Percentiles rank a stretch among this genome's conserved stretches.
phyloP scores from a whole-genome alignment of 139 green algal species.

The Picochlorum sp. region DNA sequence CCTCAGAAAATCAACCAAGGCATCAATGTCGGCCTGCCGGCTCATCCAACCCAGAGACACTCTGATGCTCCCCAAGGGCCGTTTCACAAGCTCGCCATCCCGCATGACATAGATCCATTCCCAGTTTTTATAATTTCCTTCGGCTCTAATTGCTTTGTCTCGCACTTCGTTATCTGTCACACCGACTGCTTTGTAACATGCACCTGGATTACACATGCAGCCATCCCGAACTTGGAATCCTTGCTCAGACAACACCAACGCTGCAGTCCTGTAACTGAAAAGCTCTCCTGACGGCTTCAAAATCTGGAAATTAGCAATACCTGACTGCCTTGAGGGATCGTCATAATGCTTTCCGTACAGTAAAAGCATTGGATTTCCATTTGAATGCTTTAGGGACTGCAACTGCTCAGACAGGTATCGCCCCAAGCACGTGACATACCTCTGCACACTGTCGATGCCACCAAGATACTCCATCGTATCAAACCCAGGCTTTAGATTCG shows the following conservation, averaged over 20 bases:
- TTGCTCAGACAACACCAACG: slow-evolving; percentile 52
- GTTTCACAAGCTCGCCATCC: slow-evolving; percentile 17
- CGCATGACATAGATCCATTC: slow-evolving; percentile 68
- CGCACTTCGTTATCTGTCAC: slow-evolving; percentile 12
- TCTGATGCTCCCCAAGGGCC: slow-evolving; percentile 59
- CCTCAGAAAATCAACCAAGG: slow-evolving; percentile 15
- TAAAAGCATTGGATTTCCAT: slow-evolving; percentile 34
- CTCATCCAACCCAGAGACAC: slow-evolving; percentile 72
- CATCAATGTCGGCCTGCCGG: slow-evolving; percentile 53
- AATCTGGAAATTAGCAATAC: slow-evolving; percentile 77
- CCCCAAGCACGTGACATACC: not conserved
- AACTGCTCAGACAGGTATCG: slow-evolving; percentile 37
- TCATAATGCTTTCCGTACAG: slow-evolving; percentile 48
- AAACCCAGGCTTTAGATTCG: slow-evolving; percentile 43
- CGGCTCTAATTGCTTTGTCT: not conserved
- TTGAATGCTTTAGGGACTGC: slow-evolving; percentile 48
- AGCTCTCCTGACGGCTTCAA: slow-evolving; percentile 50
- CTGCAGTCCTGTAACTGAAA: slow-evolving; percentile 60
- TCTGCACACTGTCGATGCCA: slow-evolving; percentile 2
- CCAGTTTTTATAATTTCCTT: slow-evolving; percentile 71
- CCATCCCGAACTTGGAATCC: slow-evolving; percentile 67
- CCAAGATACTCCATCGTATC: slow-evolving; percentile 30
- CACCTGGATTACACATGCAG: slow-evolving; percentile 90
- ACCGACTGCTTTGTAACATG: slow-evolving; percentile 41
- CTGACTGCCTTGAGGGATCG: not conserved